These are phyloP conservation scores for Akanthomyces muscarius DNA, from an alignment of 2,329 filamentous ascomycete species.

Conservation along the genomic window DNA sequence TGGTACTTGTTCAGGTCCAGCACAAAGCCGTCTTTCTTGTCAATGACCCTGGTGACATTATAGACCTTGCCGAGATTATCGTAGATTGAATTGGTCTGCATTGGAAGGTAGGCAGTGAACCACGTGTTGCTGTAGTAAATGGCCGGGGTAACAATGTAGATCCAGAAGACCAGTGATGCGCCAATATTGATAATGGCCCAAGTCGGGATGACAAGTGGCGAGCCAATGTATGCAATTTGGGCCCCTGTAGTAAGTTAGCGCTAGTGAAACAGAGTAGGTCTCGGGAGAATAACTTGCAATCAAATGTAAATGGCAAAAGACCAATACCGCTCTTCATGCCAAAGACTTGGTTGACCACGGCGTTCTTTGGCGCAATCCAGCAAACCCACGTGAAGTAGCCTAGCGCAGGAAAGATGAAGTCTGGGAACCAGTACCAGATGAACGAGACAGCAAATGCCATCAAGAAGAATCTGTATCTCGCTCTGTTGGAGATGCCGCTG, in stretches of 20 bases:
- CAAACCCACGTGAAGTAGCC: slow-evolving; percentile 45
- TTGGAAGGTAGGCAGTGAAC: slow-evolving; percentile 49
- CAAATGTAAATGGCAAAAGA: slow-evolving; percentile 39
- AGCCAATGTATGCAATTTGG: slow-evolving; percentile 38
- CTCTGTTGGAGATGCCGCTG: slow-evolving; percentile 20
- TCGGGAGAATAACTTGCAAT: slow-evolving; percentile 28
- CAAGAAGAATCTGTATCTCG: slow-evolving; percentile 44
- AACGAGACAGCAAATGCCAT: slow-evolving; percentile 34
- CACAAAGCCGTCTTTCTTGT: slow-evolving; percentile 34
- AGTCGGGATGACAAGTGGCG: slow-evolving; percentile 37
- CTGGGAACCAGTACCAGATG: slow-evolving; percentile 49
- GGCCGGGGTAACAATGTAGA: slow-evolving; percentile 41
- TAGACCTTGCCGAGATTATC: slow-evolving; percentile 50
- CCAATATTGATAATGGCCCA: slow-evolving; percentile 47
- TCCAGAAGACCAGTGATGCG: slow-evolving; percentile 44
- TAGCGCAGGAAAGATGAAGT: slow-evolving; percentile 42
- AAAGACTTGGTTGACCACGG: slow-evolving; percentile 44
- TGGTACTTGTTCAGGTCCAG: slow-evolving; percentile 47
- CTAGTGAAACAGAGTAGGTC: neutral
- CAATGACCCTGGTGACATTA: slow-evolving; percentile 45
- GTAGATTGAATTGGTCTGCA: slow-evolving; percentile 49
- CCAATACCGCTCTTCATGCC: slow-evolving; percentile 43
- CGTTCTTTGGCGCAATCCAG: slow-evolving; percentile 46
- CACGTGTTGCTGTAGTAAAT: slow-evolving; percentile 47
- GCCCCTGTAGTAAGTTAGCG: slow-evolving; percentile 17